Evolutionary conservation across 2,329 filamentous ascomycete species (phyloP).

Genomic region (Ceratocystis papillata): DNA sequence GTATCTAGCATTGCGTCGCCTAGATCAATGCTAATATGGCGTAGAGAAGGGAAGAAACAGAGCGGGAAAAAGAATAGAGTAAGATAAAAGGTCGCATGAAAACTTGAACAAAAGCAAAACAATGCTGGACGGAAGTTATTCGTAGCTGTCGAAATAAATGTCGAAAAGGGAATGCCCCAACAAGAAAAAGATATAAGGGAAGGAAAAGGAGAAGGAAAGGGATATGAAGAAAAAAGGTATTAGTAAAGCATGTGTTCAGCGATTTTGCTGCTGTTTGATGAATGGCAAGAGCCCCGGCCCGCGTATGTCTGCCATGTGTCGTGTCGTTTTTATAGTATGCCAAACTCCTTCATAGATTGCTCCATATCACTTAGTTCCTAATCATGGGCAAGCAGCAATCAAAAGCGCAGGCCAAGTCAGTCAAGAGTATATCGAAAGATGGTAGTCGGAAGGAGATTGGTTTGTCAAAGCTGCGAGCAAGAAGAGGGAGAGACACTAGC

Average conservation of each 20-base stretch:
- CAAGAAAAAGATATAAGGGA: neutral
- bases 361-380: conserved; percentile 30
- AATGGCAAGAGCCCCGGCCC: neutral
- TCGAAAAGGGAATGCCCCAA: conserved; percentile 6
- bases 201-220: neutral
- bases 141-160: conserved; percentile 16
- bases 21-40: neutral
- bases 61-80: conserved; percentile 1
- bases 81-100: conserved; percentile 14
- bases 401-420: conserved; percentile 9
- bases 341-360: conserved; percentile 33
- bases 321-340: conserved; percentile 32
- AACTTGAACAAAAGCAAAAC: conserved; percentile 19
- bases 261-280: neutral
- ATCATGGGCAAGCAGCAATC: conserved; percentile 17
- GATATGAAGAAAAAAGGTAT: conserved; percentile 1
- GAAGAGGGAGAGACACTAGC: neutral
- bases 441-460: neutral
- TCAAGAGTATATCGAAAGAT: neutral
- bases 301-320: neutral
- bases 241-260: neutral
- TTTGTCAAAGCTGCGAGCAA: neutral
- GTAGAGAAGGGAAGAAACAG: neutral
- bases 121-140: conserved; percentile 17
- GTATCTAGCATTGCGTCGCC: neutral